phyloP scores from a whole-genome alignment of 2,329 filamentous ascomycete species.

The Juglanconis juglandina region DNA sequence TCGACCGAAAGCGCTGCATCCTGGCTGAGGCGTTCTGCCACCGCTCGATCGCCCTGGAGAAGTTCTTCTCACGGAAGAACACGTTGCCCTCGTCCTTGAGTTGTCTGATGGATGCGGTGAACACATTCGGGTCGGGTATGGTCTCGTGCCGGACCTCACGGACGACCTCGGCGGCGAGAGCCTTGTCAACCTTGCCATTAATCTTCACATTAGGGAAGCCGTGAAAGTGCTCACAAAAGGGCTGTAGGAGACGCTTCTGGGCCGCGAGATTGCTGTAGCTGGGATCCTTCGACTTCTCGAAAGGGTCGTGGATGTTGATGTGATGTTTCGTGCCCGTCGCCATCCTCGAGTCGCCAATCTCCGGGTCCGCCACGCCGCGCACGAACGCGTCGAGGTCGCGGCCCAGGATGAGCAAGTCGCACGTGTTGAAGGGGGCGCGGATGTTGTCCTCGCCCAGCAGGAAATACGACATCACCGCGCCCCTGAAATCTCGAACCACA shows the following conservation, averaged over 20 bases:
- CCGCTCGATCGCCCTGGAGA: not conserved
- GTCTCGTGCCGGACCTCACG: not conserved
- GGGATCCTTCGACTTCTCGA: not conserved
- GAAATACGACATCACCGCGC: constrained; percentile 1
- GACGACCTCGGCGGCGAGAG: constrained; percentile 1
- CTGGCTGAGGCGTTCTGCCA: not conserved
- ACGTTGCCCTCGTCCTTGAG: constrained; percentile 9
- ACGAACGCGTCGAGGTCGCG: constrained; percentile 8
- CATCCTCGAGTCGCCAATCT: not conserved
- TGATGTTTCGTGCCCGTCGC: not conserved
- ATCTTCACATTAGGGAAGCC: constrained; percentile 4
- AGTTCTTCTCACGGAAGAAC: not conserved
- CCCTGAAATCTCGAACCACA: not conserved
- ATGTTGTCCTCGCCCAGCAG: not conserved
- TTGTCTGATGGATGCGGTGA: not conserved
- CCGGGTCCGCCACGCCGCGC: not conserved
- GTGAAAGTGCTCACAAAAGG: constrained; percentile 1
- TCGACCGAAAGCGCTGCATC: constrained; percentile 2
- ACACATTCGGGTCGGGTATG: not conserved
- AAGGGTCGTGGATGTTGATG: constrained; percentile 4
- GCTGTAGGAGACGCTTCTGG: constrained; percentile 9
- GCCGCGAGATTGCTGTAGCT: not conserved
- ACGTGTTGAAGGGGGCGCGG: not conserved
- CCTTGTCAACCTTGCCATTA: not conserved
- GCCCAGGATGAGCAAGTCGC: constrained; percentile 2